A percentile compares a stretch with the other conserved stretches of the same genome.
Evolutionary conservation across 2,329 filamentous ascomycete species (phyloP).

Genomic region (Zymoseptoria passerinii): DNA sequence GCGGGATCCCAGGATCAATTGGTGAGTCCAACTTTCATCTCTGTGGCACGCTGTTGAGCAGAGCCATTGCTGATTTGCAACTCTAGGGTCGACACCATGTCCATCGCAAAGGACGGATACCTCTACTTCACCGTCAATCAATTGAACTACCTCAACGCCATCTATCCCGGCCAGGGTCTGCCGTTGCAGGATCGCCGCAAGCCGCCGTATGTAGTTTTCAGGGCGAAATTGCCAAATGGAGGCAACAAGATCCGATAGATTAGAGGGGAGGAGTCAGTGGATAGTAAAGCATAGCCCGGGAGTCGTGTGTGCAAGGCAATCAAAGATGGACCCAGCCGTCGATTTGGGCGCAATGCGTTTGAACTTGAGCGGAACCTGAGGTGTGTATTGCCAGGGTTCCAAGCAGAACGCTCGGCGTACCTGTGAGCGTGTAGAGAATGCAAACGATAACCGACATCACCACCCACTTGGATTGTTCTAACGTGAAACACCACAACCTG

Average conservation of each 20-base stretch:
- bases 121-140: slow-evolving; percentile 38
- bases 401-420: background rate
- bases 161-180: slow-evolving; percentile 12
- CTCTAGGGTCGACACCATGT: slow-evolving; percentile 32
- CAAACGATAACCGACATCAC: background rate
- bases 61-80: background rate
- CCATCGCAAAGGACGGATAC: slow-evolving; percentile 33
- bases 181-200: slow-evolving; percentile 13
- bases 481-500: background rate
- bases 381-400: too few relatives aligned
- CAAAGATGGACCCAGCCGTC: too few relatives aligned
- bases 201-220: slow-evolving; percentile 13
- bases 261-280: background rate
- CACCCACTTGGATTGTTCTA: background rate
- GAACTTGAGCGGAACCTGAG: too few relatives aligned
- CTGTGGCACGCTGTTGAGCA: too few relatives aligned
- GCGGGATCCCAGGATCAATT: slow-evolving; percentile 40
- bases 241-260: slow-evolving; percentile 8
- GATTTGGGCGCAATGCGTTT: too few relatives aligned
- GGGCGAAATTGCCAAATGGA: slow-evolving; percentile 12
- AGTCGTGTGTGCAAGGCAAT: too few relatives aligned
- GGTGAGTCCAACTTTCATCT: too few relatives aligned
- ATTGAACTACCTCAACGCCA: slow-evolving; percentile 14
- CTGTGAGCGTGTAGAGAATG: background rate
- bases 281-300: too few relatives aligned